A percentile compares a stretch with the other conserved stretches of the same genome.
phyloP scores from a whole-genome alignment of 345 rosid species.

The Lepidium sativum region DNA sequence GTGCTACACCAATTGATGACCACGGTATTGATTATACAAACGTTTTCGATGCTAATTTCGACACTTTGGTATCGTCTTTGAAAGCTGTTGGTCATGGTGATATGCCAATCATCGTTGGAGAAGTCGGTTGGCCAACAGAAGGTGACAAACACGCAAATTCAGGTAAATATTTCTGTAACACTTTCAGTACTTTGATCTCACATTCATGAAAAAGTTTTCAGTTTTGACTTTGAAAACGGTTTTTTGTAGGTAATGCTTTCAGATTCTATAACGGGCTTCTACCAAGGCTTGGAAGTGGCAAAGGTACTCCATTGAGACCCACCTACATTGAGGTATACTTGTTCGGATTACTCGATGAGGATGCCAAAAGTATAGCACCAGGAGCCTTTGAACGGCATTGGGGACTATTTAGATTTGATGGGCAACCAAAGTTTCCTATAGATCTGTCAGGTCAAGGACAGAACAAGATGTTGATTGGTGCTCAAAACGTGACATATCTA shows the following conservation, averaged over 20 bases:
- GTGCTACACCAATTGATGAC: constrained; percentile 48
- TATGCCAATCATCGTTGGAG: no score
- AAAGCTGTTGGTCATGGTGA: constrained; percentile 57
- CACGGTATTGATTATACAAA: constrained; percentile 55
- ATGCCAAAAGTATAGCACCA: constrained; percentile 31
- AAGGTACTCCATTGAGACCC: constrained; percentile 64
- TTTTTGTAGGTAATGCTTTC: constrained; percentile 33
- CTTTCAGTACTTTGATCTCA: background rate
- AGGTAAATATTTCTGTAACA: background rate
- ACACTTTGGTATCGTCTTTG: constrained; percentile 67
- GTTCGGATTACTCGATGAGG: constrained; percentile 47
- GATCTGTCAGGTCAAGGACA: constrained; percentile 66
- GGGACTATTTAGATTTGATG: constrained; percentile 69
- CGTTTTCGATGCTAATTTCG: constrained; percentile 83
- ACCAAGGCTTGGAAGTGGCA: constrained; percentile 49
- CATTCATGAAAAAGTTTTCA: background rate
- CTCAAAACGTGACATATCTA: constrained; percentile 51
- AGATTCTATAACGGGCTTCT: constrained; percentile 74
- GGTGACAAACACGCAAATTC: constrained; percentile 47
- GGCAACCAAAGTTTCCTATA: constrained; percentile 65
- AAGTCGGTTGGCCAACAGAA: constrained; percentile 26
- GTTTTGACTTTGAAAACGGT: background rate
- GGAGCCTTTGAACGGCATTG: constrained; percentile 87
- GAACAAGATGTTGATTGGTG: constrained; percentile 45
- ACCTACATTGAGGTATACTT: constrained; percentile 61